Evolutionary conservation across 208 protist genomes (phyloP).

Genomic region (Crithidia bombi): DNA sequence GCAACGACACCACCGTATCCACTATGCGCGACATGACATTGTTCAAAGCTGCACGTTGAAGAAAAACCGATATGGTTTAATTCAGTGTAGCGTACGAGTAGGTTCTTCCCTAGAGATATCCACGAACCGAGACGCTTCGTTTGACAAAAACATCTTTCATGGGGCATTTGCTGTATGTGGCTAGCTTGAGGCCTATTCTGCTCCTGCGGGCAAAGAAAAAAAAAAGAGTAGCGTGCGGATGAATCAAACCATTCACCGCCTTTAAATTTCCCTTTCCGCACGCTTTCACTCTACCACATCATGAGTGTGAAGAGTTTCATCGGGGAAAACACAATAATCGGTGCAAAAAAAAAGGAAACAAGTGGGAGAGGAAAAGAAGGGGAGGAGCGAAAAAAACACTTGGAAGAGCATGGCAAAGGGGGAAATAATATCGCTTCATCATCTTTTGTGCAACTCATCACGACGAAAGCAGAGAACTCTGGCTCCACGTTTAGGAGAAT

Average conservation of each 20-base stretch:
- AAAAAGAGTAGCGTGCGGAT: background rate
- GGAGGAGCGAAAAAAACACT: background rate
- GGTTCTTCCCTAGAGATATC: conserved; percentile 61
- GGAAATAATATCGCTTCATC: too few relatives aligned
- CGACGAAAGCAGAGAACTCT: too few relatives aligned
- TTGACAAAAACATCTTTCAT: conserved; percentile 39
- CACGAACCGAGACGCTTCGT: conserved; percentile 61
- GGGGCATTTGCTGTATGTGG: conserved; percentile 39
- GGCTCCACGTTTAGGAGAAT: too few relatives aligned
- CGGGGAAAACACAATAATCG: too few relatives aligned
- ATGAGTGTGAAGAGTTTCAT: too few relatives aligned
- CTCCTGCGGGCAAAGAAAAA: too few relatives aligned
- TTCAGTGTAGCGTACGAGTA: conserved; percentile 65
- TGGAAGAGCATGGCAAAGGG: background rate
- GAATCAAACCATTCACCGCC: background rate
- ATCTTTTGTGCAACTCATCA: too few relatives aligned
- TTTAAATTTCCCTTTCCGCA: background rate
- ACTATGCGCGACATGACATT: conserved; percentile 51
- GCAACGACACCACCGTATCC: conserved; percentile 57
- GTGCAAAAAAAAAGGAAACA: background rate
- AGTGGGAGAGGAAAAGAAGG: background rate
- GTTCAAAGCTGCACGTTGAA: conserved; percentile 27
- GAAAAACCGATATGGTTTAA: conserved; percentile 40
- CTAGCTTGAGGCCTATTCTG: too few relatives aligned
- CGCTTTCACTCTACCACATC: background rate